Conservation (phyloP, 2,329 filamentous ascomycete species). For the Colletotrichum noveboracense region DNA sequence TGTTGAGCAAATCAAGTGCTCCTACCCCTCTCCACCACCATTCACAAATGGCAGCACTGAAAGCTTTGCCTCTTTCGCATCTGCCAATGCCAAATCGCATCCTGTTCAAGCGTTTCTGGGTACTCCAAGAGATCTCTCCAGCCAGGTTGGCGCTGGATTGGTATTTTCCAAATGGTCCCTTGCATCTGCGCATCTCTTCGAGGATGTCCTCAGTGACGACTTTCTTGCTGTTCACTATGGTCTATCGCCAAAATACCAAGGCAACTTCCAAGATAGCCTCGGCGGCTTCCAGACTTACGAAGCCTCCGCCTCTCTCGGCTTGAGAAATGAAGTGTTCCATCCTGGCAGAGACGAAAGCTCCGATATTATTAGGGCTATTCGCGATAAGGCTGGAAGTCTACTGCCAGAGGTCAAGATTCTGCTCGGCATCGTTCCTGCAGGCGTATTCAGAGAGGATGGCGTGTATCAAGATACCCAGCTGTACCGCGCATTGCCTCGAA, state of each 20-base stretch:
- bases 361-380: constrained; percentile 88
- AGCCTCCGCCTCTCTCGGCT: constrained; percentile 86
- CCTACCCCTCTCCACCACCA: constrained; percentile 81
- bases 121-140: constrained; percentile 86
- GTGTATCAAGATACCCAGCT: constrained; percentile 79
- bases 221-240: constrained; percentile 89
- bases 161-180: constrained; percentile 86
- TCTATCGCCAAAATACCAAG: constrained; percentile 88
- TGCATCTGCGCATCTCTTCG: constrained; percentile 87
- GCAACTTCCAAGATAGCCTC: constrained; percentile 95
- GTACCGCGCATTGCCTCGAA: constrained; percentile 76
- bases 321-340: constrained; percentile 90
- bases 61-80: constrained; percentile 73
- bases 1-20: constrained; percentile 87
- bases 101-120: constrained; percentile 92
- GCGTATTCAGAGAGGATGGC: constrained; percentile 82
- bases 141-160: constrained; percentile 73
- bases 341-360: constrained; percentile 89
- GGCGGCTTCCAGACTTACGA: constrained; percentile 96
- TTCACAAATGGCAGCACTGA: constrained; percentile 66
- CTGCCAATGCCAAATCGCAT: constrained; percentile 59
- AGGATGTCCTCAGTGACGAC: constrained; percentile 88
- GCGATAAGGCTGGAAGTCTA: constrained; percentile 81
- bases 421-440: constrained; percentile 81
- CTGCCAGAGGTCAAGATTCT: constrained; percentile 83